Evolutionary conservation across 2,329 filamentous ascomycete genomes (phyloP), one percentile per base, ranked within the genome.

Genomic region (Pleoardoris graminearum): DNA sequence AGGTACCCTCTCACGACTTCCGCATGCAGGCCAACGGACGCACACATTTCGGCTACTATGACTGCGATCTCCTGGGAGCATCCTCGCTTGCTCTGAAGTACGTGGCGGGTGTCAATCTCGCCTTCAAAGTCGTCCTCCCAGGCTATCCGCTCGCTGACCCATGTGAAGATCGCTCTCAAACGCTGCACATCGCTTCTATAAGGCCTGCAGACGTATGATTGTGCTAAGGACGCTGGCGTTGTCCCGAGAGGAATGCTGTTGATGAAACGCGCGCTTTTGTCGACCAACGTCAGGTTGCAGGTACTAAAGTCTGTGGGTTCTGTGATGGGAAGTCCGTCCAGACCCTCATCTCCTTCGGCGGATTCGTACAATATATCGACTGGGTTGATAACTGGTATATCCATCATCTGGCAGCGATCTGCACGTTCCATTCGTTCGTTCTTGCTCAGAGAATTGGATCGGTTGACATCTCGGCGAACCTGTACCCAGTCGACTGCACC

Each of bases 101-200:
- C 90, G 41, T 90, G 85, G 49, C 89, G 83, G 2, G 91, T 88
- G 70, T 99, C 91, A 47, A 94, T 77, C 7, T 88, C 82, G n/a
- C 87, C 89, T 61, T 96, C 91, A 58, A 91, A 91, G 59, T 96
- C 91, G 65, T 97, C 93, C 69, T 99, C 94, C 94, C 94, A 99
- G 27, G 84, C 84, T 51, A 99, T 87, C 63, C 93, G 91, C 70
- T 99, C 94, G n/a, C 90, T 85, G 4, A 96, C 90, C 93, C 93
- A 99, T 1, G 90, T 97, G 67, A 97, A 99, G 57, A 99, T 97
- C 14, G 94, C 93, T 21, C 95, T 85, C 22, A 99, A 76, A 30
- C 92, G 85, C 72, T 99, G 94, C 0, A 97, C 90, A 64, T 97
- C 93, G 72, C 90, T 97, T 54, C 92, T 84, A 72, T 97, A 96